Evolutionary conservation across 306 rosid genomes (phyloP).

Genomic region (Pueraria montana): DNA sequence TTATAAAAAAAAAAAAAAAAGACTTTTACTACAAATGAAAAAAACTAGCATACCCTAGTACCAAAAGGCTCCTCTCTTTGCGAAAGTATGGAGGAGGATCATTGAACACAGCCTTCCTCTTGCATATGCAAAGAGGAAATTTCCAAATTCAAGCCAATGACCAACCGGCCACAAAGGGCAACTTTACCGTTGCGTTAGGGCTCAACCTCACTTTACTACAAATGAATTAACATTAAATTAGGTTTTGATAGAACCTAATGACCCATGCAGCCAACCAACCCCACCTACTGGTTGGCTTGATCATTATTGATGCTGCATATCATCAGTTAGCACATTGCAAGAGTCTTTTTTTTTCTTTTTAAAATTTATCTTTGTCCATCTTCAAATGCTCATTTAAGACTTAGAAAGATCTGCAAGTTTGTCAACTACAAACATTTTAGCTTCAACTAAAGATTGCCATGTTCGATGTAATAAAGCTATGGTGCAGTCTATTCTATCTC

Average conservation of each 20-base stretch:
- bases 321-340: background rate
- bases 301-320: background rate
- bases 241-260: background rate
- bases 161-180: too few relatives aligned
- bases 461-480: background rate
- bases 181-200: too few relatives aligned
- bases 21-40: background rate
- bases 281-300: background rate
- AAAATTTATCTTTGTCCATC: constrained; percentile 17
- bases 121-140: too few relatives aligned
- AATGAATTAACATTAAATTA: background rate
- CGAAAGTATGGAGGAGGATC: too few relatives aligned
- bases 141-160: too few relatives aligned
- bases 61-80: too few relatives aligned
- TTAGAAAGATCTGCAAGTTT: background rate
- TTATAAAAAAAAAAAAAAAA: too few relatives aligned
- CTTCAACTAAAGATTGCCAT: too few relatives aligned
- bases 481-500: background rate
- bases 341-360: background rate
- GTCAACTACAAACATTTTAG: constrained; percentile 3
- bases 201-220: background rate
- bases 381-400: background rate
- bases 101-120: too few relatives aligned
- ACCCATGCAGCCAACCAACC: background rate
- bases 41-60: too few relatives aligned